These are phyloP conservation scores for Condylostoma magnum DNA, from an alignment of 169 alveolate genomes.

Conservation along the genomic window DNA sequence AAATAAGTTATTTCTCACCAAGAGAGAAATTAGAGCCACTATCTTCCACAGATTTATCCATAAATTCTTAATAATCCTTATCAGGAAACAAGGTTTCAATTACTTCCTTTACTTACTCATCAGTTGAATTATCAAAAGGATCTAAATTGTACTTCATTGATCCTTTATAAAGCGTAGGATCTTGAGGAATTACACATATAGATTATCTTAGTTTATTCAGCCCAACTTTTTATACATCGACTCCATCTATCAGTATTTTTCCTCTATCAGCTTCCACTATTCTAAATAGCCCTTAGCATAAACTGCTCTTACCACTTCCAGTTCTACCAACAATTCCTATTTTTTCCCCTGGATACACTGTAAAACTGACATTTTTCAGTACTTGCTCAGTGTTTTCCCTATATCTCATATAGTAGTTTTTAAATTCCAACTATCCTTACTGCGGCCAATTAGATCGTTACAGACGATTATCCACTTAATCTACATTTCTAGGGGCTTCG, in stretches of 20 bases:
- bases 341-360: conserved; percentile 52
- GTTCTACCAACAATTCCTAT: conserved; percentile 85
- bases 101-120: conserved; percentile 33
- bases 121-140: conserved; percentile 56
- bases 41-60: conserved; percentile 63
- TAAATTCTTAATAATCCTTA: conserved; percentile 28
- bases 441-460: conserved; percentile 49
- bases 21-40: conserved; percentile 76
- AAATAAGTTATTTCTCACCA: conserved; percentile 85
- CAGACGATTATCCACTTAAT: not conserved
- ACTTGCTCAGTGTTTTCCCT: conserved; percentile 73
- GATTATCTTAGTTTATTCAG: conserved; percentile 29
- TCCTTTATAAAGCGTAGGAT: conserved; percentile 76
- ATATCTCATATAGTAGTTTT: conserved; percentile 56
- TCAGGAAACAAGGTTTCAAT: conserved; percentile 8
- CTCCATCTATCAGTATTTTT: conserved; percentile 65
- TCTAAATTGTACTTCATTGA: conserved; percentile 73
- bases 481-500: not conserved
- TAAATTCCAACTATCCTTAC: conserved; percentile 62
- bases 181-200: conserved; percentile 82
- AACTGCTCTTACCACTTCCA: conserved; percentile 85
- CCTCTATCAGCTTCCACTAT: conserved; percentile 77
- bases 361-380: conserved; percentile 53
- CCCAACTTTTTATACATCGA: conserved; percentile 38
- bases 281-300: conserved; percentile 55